Percentiles rank a stretch among this genome's conserved stretches.
phyloP scores from a whole-genome alignment of 106 monocot species.

The Dioscorea zingiberensis region DNA sequence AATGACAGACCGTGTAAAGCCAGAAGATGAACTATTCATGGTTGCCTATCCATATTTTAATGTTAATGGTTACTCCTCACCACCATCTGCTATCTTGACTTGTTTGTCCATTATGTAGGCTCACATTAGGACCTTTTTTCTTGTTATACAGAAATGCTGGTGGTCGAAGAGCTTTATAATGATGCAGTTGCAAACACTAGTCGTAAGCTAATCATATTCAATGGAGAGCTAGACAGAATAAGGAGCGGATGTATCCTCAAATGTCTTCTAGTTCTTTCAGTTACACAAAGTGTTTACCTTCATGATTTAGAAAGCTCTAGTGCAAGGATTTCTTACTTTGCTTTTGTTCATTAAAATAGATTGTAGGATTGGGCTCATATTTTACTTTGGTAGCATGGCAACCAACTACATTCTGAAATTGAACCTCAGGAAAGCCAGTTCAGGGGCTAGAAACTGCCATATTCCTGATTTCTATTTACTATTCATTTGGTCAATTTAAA shows the following conservation, averaged over 20 bases:
- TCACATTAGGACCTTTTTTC: neutral
- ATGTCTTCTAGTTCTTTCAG: no score
- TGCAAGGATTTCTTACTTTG: no score
- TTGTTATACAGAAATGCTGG: constrained; percentile 77
- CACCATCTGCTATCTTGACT: neutral
- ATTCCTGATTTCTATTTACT: no score
- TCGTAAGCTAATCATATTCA: constrained; percentile 82
- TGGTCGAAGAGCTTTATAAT: constrained; percentile 88
- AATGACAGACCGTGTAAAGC: constrained; percentile 81
- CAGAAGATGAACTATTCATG: constrained; percentile 81
- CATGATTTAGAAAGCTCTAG: no score
- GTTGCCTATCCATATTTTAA: constrained; percentile 98
- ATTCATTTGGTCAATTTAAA: no score
- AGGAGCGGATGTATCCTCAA: constrained; percentile 99
- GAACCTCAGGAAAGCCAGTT: no score
- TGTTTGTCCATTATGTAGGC: neutral
- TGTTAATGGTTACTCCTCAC: constrained; percentile 68
- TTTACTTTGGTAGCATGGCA: no score
- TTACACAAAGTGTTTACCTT: no score
- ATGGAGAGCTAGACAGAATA: constrained; percentile 95
- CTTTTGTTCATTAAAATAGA: no score
- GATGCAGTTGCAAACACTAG: constrained; percentile 63
- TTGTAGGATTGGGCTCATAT: no score
- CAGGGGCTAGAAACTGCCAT: no score
- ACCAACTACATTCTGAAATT: no score